Evolutionary conservation across 2,329 filamentous ascomycete genomes (phyloP), one percentile per base, ranked within the genome.

Genomic region (Tothia fuscella): DNA sequence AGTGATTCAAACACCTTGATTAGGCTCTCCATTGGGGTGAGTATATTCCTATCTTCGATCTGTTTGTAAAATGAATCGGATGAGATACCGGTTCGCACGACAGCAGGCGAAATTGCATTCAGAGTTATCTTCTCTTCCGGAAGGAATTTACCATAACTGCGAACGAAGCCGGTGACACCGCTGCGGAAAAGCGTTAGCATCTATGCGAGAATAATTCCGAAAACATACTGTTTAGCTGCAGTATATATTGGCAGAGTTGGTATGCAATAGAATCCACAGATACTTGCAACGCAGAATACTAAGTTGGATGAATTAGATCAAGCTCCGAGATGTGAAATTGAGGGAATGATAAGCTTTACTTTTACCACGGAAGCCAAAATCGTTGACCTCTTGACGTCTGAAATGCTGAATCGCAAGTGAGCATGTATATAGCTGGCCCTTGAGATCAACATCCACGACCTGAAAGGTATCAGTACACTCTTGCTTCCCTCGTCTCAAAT

Each of bases 381-480:
- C 47, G 31, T 55, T 52, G 5, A 48, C 49, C 12, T 56, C 52
- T 46, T 67, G 63, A 21, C 60, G 55, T 38, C 61, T 50, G 49
- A 66, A 64, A 44, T 67, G 64, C 56, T 67, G 64, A 2, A 66
- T 49, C 4, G 61, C 63, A 19, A 67, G 51, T 0, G 56, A 56
- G 5, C 58, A 49, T 0, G 63, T 67, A 42, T 63, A 65, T 37
- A 67, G 38, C n/a, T 65, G 54, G 1, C 63, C 65, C 13, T 55
- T 63, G 35, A 66, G 43, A 48, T 66, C 59, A 3, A 66, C 50
- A 21, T 66, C 61, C 14, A 67, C 30, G 1, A 58, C 55, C 39
- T 42, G 21, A n/a, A 21, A 19, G 12, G n/a, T 31, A 10, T 7
- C 6, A 3, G 7, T 40, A 10, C 29, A 19, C 24, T 12, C n/a